These are phyloP conservation scores for Ustilago curta DNA, from an alignment of 1,284 basidiomycete genomes.

Conservation along the genomic window DNA sequence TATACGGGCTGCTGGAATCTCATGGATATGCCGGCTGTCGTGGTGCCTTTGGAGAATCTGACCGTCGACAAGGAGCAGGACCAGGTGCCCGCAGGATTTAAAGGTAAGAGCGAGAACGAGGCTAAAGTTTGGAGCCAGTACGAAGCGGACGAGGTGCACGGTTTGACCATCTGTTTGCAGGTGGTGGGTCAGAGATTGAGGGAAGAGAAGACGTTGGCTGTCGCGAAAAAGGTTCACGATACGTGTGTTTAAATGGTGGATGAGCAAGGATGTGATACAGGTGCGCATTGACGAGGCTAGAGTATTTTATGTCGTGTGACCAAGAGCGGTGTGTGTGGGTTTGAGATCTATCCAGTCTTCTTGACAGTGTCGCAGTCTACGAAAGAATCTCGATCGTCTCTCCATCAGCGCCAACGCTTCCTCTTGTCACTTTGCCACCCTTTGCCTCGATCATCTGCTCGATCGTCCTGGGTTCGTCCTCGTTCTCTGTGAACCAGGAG, in stretches of 20 bases:
- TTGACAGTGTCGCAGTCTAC: constrained; percentile 4
- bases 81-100: neutral
- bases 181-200: constrained; percentile 42
- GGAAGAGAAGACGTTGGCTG: constrained; percentile 47
- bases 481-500: constrained; percentile 63
- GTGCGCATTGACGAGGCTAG: no score
- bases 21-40: constrained; percentile 49
- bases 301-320: no score
- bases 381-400: constrained; percentile 63
- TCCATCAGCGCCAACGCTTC: constrained; percentile 44
- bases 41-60: constrained; percentile 25
- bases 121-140: constrained; percentile 45
- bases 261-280: no score
- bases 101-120: constrained; percentile 23
- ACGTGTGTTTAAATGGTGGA: constrained; percentile 15
- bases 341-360: neutral
- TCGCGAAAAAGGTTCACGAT: constrained; percentile 36
- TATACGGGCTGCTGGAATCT: constrained; percentile 57
- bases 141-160: constrained; percentile 34
- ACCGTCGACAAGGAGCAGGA: constrained; percentile 36
- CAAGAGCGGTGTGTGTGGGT: neutral
- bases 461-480: constrained; percentile 62
- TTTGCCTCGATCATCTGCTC: constrained; percentile 66
- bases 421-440: constrained; percentile 59
- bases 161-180: constrained; percentile 45